Evolutionary conservation across 805 yeast species (phyloP), one percentile per base, ranked within the genome.

Genomic region (Schwanniomyces pseudopolymorphus): DNA sequence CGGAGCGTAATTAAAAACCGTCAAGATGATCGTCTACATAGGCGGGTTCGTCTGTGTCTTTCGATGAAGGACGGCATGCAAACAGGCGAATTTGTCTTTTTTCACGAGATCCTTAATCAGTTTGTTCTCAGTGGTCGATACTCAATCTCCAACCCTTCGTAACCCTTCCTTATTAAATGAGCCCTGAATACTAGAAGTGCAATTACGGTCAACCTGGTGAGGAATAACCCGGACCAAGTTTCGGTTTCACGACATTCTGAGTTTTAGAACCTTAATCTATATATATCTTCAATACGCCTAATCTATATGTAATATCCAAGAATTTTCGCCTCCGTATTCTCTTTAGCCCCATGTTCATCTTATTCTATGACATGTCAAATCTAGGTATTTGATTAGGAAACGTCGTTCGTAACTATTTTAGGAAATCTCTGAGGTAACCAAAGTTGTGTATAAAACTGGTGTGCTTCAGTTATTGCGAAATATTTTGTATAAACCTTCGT

Each of bases 1-100:
- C 55, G 59, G 44, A 46, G 47, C 9, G 38, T 57, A 7, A 52
- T 58, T 9, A 51, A 50, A 4, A 46, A 48, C 9, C 51, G 70
- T 20, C 69, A 66, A 42, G 40, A 41, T 8, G 59, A 59, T 9
- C 52, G 75, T 38, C 48, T 70, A 5, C 47, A 50, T 35, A 46
- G 74, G 28, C 51, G 75, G 24, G 39, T 70, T 10, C 43, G 47
- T 31, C 61, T 60, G 45, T 61, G 66, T 28, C 43, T 62, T 24
- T 43, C 52, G 33, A 52, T 57, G 4, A 38, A 51, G n/a, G 45
- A 47, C 9, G 47, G 51, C 8, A 38, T 21, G 11, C 64, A 55
- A 48, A 42, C 44, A 14, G 71, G 69, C 4, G 72, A 67, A 51
- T 67, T 64, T 48, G 46, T 69, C 13, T 69, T 70, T 48, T 56